These are phyloP conservation scores for Backusella mclennaniae DNA, from an alignment of 192 early-diverging fungal genomes.

Conservation along the genomic window DNA sequence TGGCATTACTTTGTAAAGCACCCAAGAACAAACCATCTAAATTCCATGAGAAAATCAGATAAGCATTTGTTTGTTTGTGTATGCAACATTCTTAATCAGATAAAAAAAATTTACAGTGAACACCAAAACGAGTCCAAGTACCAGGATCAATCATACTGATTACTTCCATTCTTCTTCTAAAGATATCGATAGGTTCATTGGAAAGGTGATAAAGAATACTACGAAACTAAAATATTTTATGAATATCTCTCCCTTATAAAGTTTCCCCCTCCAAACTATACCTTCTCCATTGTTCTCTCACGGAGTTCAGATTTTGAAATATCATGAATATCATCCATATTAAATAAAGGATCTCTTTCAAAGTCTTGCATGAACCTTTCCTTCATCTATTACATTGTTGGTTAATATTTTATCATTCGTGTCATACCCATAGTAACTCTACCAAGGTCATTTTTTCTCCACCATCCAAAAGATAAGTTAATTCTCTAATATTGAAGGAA, in stretches of 20 bases:
- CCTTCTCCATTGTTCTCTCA: slow-evolving; percentile 84
- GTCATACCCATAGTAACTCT: neutral
- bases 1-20: slow-evolving; percentile 81
- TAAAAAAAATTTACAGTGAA: slow-evolving; percentile 59
- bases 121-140: slow-evolving; percentile 90
- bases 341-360: slow-evolving; percentile 81
- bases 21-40: slow-evolving; percentile 79
- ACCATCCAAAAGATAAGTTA: slow-evolving; percentile 87
- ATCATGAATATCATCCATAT: slow-evolving; percentile 78
- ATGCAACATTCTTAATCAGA: neutral
- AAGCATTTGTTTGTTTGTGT: neutral
- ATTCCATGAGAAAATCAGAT: neutral
- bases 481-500: slow-evolving; percentile 71
- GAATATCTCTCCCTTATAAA: slow-evolving; percentile 59
- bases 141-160: slow-evolving; percentile 82
- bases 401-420: too few species aligned
- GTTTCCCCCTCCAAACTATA: slow-evolving; percentile 63
- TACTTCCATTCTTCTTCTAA: slow-evolving; percentile 77
- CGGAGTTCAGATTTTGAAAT: slow-evolving; percentile 73
- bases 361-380: slow-evolving; percentile 83
- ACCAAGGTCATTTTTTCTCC: slow-evolving; percentile 54
- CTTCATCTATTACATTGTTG: slow-evolving; percentile 45
- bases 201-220: slow-evolving; percentile 69
- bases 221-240: slow-evolving; percentile 41
- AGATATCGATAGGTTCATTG: slow-evolving; percentile 66